Base-by-base conservation (phyloP, 2,329 filamentous ascomycete genomes). In the Sporothrix phasma region DNA sequence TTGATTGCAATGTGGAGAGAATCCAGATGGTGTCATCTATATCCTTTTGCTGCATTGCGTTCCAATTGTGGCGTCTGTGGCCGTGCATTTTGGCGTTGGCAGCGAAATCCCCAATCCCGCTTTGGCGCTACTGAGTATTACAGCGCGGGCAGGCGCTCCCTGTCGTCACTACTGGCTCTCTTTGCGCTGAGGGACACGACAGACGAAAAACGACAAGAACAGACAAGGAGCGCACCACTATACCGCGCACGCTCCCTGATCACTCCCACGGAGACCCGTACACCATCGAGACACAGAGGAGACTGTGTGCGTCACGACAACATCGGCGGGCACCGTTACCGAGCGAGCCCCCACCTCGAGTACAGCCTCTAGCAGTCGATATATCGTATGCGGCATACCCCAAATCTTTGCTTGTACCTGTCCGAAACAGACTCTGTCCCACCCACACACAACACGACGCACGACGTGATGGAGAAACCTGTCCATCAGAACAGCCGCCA, bases 391-490 rank as follows among this genome's bases (percentile, higher is more conserved):
- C n/a, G n/a, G n/a, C n/a, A n/a, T n/a, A n/a, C n/a, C 19, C 11
- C 31, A 17, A 24, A 54, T 22, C 31, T 54, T n/a, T 29, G 15
- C 45, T 22, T 54, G 41, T 37, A 37, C 29, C 22, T 22, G 39
- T 37, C 6, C 13, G 13, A 15, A n/a, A 46, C n/a, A 54, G n/a
- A n/a, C n/a, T n/a, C n/a, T n/a, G n/a, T n/a, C 54, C 6, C 24
- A 19, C 6, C 11, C 5, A 37, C 34, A 24, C 49, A 43, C 43
- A n/a, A 63, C 34, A 24, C 37, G 22, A 29, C 37, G 24, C 15
- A 26, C 34, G 29, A 58, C 37, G 24, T 26, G 1, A 72, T 74
- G 72, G 72, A 74, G 68, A 72, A n/a, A 74, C 62, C 70, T 73
- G 59, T 69, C 70, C 17, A 70, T 73, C 67, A 56, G 72, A 74